These are phyloP conservation scores for Auricularia cornea DNA, from an alignment of 768 basidiomycete genomes.

Conservation along the genomic window DNA sequence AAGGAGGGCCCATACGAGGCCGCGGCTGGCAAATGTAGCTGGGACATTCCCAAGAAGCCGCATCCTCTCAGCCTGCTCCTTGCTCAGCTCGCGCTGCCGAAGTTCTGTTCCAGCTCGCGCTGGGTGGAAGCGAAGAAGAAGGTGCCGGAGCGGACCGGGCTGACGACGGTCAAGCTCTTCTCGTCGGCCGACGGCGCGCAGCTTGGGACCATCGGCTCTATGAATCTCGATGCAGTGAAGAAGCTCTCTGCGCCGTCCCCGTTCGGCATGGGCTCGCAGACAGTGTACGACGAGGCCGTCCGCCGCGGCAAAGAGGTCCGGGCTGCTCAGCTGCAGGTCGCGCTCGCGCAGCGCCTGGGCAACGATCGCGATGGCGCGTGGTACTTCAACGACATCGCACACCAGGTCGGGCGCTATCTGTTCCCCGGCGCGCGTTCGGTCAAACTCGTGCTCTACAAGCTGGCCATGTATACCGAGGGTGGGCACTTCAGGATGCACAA, in stretches of 20 bases:
- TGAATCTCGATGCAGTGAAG: background rate
- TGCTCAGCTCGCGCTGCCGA: too few relatives aligned
- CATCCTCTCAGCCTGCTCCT: too few relatives aligned
- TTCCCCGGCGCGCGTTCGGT: background rate
- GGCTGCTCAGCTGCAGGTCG: background rate
- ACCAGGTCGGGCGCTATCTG: background rate
- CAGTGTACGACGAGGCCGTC: background rate
- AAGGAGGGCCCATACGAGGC: too few relatives aligned
- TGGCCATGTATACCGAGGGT: slow-evolving; percentile 23
- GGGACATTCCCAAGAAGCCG: too few relatives aligned
- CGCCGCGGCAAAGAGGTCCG: background rate
- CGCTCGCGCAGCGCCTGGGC: background rate
- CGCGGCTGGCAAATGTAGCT: too few relatives aligned
- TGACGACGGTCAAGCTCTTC: background rate
- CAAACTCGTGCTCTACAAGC: slow-evolving; percentile 23
- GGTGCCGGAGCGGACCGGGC: too few relatives aligned
- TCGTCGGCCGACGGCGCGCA: background rate
- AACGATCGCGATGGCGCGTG: background rate
- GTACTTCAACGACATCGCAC: background rate
- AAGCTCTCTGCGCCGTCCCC: background rate
- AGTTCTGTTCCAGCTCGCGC: too few relatives aligned
- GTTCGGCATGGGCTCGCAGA: background rate
- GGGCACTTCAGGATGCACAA: slow-evolving; percentile 22
- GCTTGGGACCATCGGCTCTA: background rate
- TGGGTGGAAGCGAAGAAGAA: too few relatives aligned